Evolutionary conservation across 345 rosid genomes (phyloP).

Genomic region (Rhizophora apiculata): DNA sequence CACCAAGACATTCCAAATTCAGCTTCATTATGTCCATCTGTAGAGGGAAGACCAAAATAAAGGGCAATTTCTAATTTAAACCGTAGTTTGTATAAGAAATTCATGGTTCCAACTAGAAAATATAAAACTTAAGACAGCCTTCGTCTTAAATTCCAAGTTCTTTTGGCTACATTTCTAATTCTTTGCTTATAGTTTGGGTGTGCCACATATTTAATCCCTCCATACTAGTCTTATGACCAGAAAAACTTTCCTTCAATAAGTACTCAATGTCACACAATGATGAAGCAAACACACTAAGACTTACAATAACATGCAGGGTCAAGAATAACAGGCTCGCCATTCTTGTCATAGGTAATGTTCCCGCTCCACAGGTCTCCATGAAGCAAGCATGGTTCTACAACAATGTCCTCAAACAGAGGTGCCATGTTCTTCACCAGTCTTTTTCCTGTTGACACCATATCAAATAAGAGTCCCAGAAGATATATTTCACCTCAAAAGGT

Average conservation of each 20-base stretch:
- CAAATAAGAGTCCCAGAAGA: slow-evolving; percentile 4
- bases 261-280: not conserved
- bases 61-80: not conserved
- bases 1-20: slow-evolving; percentile 99
- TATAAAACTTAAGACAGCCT: no score
- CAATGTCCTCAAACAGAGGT: slow-evolving; percentile 61
- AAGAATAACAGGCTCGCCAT: slow-evolving; percentile 81
- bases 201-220: not conserved
- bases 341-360: slow-evolving; percentile 73
- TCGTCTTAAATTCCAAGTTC: not conserved
- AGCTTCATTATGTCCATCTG: slow-evolving; percentile 93
- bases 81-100: not conserved
- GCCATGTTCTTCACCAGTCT: slow-evolving; percentile 68
- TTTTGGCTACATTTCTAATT: not conserved
- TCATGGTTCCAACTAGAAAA: not conserved
- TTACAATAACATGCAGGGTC: slow-evolving; percentile 98
- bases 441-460: slow-evolving; percentile 45
- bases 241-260: not conserved
- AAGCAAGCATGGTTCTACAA: slow-evolving; percentile 74
- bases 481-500: not conserved
- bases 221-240: not conserved
- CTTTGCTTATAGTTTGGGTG: not conserved
- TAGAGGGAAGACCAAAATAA: not conserved
- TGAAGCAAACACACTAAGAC: slow-evolving; percentile 9
- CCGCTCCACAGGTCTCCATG: slow-evolving; percentile 99